These are phyloP conservation scores for Leccinum barrowsii DNA, from an alignment of 768 basidiomycete species.

Conservation along the genomic window DNA sequence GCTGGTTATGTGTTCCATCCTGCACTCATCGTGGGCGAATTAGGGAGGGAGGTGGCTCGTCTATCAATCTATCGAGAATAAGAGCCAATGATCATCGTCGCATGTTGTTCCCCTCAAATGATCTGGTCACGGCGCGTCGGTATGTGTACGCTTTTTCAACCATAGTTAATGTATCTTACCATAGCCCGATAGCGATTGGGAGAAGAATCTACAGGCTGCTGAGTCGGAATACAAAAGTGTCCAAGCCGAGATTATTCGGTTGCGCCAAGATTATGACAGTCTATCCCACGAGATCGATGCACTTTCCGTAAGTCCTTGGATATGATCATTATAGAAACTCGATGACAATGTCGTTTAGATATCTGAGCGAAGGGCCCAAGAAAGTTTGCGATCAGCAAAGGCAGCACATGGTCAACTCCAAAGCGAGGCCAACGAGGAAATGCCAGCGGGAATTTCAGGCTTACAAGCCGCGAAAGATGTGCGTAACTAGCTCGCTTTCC, in stretches of 20 bases:
- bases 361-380: slow-evolving; percentile 21
- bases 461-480: slow-evolving; percentile 56
- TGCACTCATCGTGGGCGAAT: background rate
- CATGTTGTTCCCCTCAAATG: slow-evolving; percentile 51
- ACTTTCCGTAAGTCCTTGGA: slow-evolving; percentile 32
- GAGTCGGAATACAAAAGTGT: slow-evolving; percentile 37
- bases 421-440: slow-evolving; percentile 63
- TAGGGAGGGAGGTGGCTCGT: slow-evolving; percentile 69
- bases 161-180: background rate
- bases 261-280: slow-evolving; percentile 29
- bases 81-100: slow-evolving; percentile 35
- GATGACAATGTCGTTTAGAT: slow-evolving; percentile 9
- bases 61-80: slow-evolving; percentile 36
- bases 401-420: slow-evolving; percentile 40
- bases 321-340: background rate
- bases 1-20: background rate
- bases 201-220: slow-evolving; percentile 35
- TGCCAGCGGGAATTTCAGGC: slow-evolving; percentile 59
- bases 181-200: slow-evolving; percentile 41
- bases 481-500: slow-evolving; percentile 14
- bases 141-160: slow-evolving; percentile 25
- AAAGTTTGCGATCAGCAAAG: slow-evolving; percentile 34
- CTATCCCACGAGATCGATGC: slow-evolving; percentile 29
- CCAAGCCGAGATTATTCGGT: slow-evolving; percentile 24
- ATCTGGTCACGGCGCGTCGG: slow-evolving; percentile 47